A percentile compares a stretch with the other conserved stretches of the same genome.
Evolutionary conservation across 805 yeast genomes (phyloP).

Genomic region (Wickerhamiella siamensis): DNA sequence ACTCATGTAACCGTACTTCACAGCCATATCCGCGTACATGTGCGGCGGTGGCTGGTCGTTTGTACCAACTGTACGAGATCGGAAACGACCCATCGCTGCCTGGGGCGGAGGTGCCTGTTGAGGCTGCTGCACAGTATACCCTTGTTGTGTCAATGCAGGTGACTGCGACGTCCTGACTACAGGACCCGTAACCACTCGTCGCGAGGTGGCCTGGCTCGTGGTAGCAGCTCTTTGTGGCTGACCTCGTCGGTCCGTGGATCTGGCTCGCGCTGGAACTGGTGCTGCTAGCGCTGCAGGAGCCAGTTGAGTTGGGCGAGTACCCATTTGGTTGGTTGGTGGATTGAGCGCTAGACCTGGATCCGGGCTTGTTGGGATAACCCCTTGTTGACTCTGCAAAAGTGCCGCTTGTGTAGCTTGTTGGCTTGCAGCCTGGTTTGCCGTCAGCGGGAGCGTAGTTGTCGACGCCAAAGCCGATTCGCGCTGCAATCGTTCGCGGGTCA

Average conservation of each 20-base stretch:
- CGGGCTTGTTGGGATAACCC: background rate
- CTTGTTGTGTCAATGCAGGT: too few species aligned
- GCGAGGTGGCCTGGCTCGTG: background rate
- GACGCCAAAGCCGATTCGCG: slow-evolving; percentile 47
- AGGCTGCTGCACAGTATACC: too few species aligned
- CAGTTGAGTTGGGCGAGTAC: too few species aligned
- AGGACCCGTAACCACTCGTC: background rate
- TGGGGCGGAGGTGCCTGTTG: slow-evolving; percentile 1
- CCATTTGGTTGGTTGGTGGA: too few species aligned
- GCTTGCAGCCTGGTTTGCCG: background rate
- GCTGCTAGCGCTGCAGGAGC: slow-evolving; percentile 1
- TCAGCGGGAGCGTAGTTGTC: slow-evolving; percentile 7
- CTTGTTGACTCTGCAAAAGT: slow-evolving; percentile 3
- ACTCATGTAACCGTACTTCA: background rate
- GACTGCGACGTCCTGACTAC: background rate
- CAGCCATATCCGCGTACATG: background rate
- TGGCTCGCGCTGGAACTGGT: slow-evolving; percentile 1
- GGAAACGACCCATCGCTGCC: slow-evolving; percentile 6
- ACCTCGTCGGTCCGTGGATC: background rate
- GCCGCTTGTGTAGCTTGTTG: slow-evolving; percentile 1
- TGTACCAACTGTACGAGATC: slow-evolving; percentile 13
- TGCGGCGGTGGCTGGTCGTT: slow-evolving; percentile 4
- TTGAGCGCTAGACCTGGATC: too few species aligned
- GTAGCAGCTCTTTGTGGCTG: background rate
- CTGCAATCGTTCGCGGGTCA: slow-evolving; percentile 71